Percentiles rank a stretch among this genome's conserved stretches.
These are phyloP conservation scores for Apiotrichum gracile DNA, from an alignment of 1,284 basidiomycete species.

Conservation along the genomic window DNA sequence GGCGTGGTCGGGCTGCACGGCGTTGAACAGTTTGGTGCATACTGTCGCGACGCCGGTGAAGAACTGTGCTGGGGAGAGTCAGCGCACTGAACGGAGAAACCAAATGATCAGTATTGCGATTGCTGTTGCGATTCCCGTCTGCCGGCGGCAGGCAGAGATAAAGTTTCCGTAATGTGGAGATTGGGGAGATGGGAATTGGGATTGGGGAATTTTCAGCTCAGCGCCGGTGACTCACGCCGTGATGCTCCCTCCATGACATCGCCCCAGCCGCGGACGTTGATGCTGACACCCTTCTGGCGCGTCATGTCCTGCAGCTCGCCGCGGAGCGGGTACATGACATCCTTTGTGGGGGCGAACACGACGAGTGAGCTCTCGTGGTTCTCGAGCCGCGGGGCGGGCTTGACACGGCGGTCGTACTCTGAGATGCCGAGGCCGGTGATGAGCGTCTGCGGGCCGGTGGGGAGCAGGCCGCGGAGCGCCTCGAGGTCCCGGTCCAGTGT, in stretches of 20 bases:
- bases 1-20: slow-evolving; percentile 81
- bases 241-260: slow-evolving; percentile 47
- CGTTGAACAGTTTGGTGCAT: slow-evolving; percentile 91
- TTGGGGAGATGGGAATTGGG: too few species aligned
- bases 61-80: slow-evolving; percentile 65
- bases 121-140: background rate
- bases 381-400: slow-evolving; percentile 1
- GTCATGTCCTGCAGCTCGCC: slow-evolving; percentile 75
- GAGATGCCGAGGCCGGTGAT: slow-evolving; percentile 30
- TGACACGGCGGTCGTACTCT: slow-evolving; percentile 20
- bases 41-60: slow-evolving; percentile 95
- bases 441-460: slow-evolving; percentile 43
- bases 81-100: too few species aligned
- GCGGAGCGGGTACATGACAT: slow-evolving; percentile 73
- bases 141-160: background rate
- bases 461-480: slow-evolving; percentile 58
- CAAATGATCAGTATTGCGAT: background rate
- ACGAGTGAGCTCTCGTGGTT: slow-evolving; percentile 53
- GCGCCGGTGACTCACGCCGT: slow-evolving; percentile 34
- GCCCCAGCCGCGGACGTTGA: slow-evolving; percentile 81
- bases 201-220: background rate
- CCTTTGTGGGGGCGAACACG: slow-evolving; percentile 69
- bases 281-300: slow-evolving; percentile 77
- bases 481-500: slow-evolving; percentile 55
- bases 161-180: too few species aligned